These are phyloP conservation scores for Spergularia marina DNA, from an alignment of 148 eudicot genomes.

Conservation along the genomic window DNA sequence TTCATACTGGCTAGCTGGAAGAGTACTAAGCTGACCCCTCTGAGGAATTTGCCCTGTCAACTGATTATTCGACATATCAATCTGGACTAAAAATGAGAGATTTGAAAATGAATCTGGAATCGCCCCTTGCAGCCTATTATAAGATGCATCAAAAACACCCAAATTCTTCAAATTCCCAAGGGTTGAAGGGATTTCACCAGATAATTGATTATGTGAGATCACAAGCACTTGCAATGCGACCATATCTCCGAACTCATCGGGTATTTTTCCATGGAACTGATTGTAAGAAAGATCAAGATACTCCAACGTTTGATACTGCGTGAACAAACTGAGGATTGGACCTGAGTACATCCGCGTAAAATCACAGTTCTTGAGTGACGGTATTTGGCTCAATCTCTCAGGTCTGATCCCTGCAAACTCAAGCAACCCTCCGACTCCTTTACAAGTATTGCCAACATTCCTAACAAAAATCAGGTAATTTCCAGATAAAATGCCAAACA, in stretches of 20 bases:
- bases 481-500: slow-evolving; percentile 72
- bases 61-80: slow-evolving; percentile 83
- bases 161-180: slow-evolving; percentile 83
- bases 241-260: slow-evolving; percentile 91
- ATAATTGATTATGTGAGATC: slow-evolving; percentile 72
- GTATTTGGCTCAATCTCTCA: slow-evolving; percentile 73
- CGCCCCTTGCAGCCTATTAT: slow-evolving; percentile 77
- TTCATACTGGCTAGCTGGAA: slow-evolving; percentile 85
- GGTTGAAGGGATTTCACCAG: slow-evolving; percentile 80
- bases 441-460: slow-evolving; percentile 91
- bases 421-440: slow-evolving; percentile 88
- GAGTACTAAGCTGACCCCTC: slow-evolving; percentile 90
- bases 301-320: slow-evolving; percentile 85
- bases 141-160: slow-evolving; percentile 91
- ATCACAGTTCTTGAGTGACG: slow-evolving; percentile 77
- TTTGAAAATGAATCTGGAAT: slow-evolving; percentile 90
- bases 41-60: slow-evolving; percentile 78
- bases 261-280: slow-evolving; percentile 74
- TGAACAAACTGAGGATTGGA: slow-evolving; percentile 74
- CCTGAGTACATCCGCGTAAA: slow-evolving; percentile 86
- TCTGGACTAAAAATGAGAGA: slow-evolving; percentile 90
- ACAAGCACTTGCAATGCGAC: slow-evolving; percentile 88
- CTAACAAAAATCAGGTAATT: slow-evolving; percentile 83
- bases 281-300: slow-evolving; percentile 95
- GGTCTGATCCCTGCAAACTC: slow-evolving; percentile 91